These are phyloP conservation scores for Pseudogymnoascus sp. DNA, from an alignment of 2,329 filamentous ascomycete species.

Conservation along the genomic window DNA sequence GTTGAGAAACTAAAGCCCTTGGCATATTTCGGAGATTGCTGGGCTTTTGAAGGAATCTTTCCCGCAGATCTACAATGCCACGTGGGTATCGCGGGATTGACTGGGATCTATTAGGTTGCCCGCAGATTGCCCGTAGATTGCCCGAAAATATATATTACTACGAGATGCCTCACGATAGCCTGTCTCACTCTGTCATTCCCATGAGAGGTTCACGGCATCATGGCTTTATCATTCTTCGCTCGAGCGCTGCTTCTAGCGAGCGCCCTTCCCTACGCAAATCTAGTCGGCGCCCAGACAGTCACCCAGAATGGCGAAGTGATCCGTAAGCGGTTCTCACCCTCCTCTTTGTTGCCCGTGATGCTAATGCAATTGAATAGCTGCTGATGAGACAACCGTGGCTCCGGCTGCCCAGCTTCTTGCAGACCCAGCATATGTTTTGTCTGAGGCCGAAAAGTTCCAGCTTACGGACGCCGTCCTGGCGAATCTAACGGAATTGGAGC, in stretches of 20 bases:
- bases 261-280: not conserved
- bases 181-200: not conserved
- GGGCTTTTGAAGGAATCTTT: not conserved
- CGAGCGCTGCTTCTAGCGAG: constrained; percentile 1
- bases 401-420: not conserved
- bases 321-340: not conserved
- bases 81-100: not conserved
- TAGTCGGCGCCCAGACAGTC: constrained; percentile 1
- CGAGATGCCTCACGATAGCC: not conserved
- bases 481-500: constrained; percentile 13
- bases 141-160: not conserved
- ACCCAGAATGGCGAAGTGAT: not conserved
- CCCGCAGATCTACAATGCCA: not conserved
- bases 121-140: not conserved
- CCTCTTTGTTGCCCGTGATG: not conserved
- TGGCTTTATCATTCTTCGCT: not conserved
- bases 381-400: not conserved
- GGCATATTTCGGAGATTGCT: constrained; percentile 2
- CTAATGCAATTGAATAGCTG: not conserved
- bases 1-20: not conserved
- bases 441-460: constrained; percentile 15
- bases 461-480: constrained; percentile 18
- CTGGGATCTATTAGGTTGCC: not conserved
- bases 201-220: constrained; percentile 1
- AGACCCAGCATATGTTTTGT: not conserved